Evolutionary conservation across 2,329 filamentous ascomycete genomes (phyloP).

Genomic region (Amylocarpus encephaloides): DNA sequence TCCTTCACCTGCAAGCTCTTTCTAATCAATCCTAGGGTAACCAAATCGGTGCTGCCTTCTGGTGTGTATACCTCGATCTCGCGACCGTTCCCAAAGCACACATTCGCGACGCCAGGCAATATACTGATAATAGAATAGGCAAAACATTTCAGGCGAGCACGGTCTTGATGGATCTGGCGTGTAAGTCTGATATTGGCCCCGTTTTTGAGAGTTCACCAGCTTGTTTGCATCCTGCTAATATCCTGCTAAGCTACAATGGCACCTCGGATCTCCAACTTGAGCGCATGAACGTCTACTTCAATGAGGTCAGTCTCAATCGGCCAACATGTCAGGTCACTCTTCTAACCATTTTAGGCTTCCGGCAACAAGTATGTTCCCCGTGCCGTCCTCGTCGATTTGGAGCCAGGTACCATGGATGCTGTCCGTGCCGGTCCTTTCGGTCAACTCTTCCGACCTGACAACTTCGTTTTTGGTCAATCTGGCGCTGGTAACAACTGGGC

Average conservation of each 20-base stretch:
- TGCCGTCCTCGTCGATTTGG: slow-evolving; percentile 97
- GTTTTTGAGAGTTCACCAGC: slow-evolving; percentile 1
- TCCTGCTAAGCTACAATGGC: slow-evolving; percentile 75
- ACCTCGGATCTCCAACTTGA: slow-evolving; percentile 98
- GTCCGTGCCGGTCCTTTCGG: slow-evolving; percentile 97
- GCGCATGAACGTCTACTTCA: slow-evolving; percentile 99
- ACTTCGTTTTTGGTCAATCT: slow-evolving; percentile 99
- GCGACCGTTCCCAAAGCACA: slow-evolving; percentile 29
- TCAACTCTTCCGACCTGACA: slow-evolving; percentile 98
- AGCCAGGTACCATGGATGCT: slow-evolving; percentile 99
- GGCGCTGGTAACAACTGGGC: slow-evolving; percentile 99
- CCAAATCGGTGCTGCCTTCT: slow-evolving; percentile 99
- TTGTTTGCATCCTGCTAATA: slow-evolving; percentile 15
- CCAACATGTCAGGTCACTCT: background rate
- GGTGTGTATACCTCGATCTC: slow-evolving; percentile 48
- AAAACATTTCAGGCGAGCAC: slow-evolving; percentile 83
- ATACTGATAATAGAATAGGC: slow-evolving; percentile 48
- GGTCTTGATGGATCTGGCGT: slow-evolving; percentile 96
- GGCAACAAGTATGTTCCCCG: slow-evolving; percentile 99
- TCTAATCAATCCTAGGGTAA: slow-evolving; percentile 65
- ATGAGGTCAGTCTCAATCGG: slow-evolving; percentile 54
- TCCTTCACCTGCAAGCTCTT: slow-evolving; percentile 4
- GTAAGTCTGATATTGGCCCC: slow-evolving; percentile 48
- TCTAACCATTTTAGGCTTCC: slow-evolving; percentile 59
- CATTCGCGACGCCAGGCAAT: slow-evolving; percentile 3